A percentile compares a stretch with the other conserved stretches of the same genome.
Conservation (phyloP, 148 eudicot species). For the Dianthus caryophyllus region DNA sequence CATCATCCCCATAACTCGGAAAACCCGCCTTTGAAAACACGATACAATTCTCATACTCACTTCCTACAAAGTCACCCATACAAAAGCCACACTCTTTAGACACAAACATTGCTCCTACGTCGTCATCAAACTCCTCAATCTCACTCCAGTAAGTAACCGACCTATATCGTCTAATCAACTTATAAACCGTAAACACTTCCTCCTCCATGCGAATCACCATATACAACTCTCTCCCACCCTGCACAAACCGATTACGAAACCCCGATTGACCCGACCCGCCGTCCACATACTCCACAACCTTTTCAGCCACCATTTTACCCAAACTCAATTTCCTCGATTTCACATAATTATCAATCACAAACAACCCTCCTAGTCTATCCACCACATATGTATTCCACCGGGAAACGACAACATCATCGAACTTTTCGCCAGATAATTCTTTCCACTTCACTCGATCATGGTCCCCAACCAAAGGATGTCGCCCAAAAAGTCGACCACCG, state of each 20-base stretch:
- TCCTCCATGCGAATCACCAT: constrained; percentile 3
- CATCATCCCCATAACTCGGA: background rate
- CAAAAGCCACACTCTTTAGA: background rate
- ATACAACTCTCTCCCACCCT: background rate
- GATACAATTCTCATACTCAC: background rate
- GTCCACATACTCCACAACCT: too few species aligned
- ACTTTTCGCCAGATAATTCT: too few species aligned
- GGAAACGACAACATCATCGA: background rate
- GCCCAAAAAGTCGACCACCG: too few species aligned
- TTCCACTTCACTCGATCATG: too few species aligned
- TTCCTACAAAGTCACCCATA: background rate
- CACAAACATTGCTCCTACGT: background rate
- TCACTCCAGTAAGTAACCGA: too few species aligned
- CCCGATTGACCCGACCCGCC: too few species aligned
- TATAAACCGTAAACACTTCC: background rate
- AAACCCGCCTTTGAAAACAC: constrained; percentile 2
- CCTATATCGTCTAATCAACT: background rate
- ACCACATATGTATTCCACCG: background rate
- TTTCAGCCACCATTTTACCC: too few species aligned
- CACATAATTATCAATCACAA: background rate
- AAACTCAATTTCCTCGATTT: too few species aligned
- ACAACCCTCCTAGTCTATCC: background rate
- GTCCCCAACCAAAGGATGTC: too few species aligned
- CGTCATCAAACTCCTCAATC: background rate
- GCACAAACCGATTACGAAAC: background rate